Evolutionary conservation across 1,139 yeast genomes (phyloP), one percentile per base, ranked within the genome.

Genomic region (Taphrina wiesneri): DNA sequence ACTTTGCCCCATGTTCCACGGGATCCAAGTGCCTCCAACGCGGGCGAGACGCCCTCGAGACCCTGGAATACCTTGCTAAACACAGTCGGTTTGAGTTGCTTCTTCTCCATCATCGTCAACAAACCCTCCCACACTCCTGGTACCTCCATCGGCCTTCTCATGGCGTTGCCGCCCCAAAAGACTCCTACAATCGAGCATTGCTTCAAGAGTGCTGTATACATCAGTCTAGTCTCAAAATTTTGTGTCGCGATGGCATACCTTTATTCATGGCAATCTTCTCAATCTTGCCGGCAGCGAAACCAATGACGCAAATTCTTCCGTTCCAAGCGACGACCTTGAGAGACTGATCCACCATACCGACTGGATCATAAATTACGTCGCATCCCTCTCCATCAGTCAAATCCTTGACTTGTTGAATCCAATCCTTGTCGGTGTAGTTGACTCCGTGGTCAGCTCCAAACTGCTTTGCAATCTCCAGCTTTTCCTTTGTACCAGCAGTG

Each of bases 401-500:
- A 26, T 54, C 51, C 61, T 61, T 60, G 54, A 67, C 68, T 46
- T 67, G 67, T 26, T 65, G 67, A 19, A 66, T 53, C 67, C 68
- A 67, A 26, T 63, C 67, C 19, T 52, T 62, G 36, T 63, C 60
- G 26, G 69, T 45, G 19, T 67, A 67, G 39, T 67, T 67, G 25
- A 67, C 56, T 17, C 32, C 66, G 49, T 67, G 59, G 41, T 67
- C 69, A 6, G 69, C 69, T 19, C 69, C 69, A 41, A 49, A 67
- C 30, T 47, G 32, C 32, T 47, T 46, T 11, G 66, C 63, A 19
- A 67, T 52, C 45, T 56, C 63, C 21, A 72, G 69, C 81, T 63
- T 63, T 23, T 63, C 63, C 4, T 41, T 34, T n/a, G 66, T 30
- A 9, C 60, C 65, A 5, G 66, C 85, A 56, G 75, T 73, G 3